Base-by-base conservation (phyloP, 1,284 basidiomycete species). In the Ceraceosorus guamensis region DNA sequence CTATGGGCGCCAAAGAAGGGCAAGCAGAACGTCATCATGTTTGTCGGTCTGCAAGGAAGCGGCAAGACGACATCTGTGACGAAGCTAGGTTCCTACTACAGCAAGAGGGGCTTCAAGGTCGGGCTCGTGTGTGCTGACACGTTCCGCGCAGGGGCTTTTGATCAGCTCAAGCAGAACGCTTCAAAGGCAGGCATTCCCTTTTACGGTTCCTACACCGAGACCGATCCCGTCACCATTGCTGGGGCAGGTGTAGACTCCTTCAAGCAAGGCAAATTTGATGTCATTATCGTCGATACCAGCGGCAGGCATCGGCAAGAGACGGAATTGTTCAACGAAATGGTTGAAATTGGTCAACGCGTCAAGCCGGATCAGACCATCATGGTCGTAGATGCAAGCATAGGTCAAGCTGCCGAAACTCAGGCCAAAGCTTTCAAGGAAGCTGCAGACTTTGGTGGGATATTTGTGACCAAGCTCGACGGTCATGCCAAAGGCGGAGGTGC, bases 401-500 rank as follows among this genome's bases (percentile, higher is more conserved):
- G 93, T 76, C 93, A 99, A 81, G 93, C 95, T 5, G 93, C 93
- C 24, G 95, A 99, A 76, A 87, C 88, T 3, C 95, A 99, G 75
- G 88, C 87, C 76, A 84, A 85, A 43, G 95, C 95, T 1, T 99
- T 99, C 83, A 99, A 99, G 79, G 91, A 97, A 62, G 91, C 88
- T 62, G 89, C 92, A 13, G 86, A 95, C 73, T 99, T 97, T 77
- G 95, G 93, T 66, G 92, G 93, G 0, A 98, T 99, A 69, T 95
- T 99, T 65, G 93, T 99, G 16, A 99, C 95, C 24, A 99, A 99
- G 79, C 91, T 99, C 84, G 95, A 99, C 71, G 95, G 95, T 5
- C 95, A 99, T 76, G 95, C 95, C 1, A 98, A 97, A 77, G 95
- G 95, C 65, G 95, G 95, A 78, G 95, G 95, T 59, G 95, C 95